phyloP scores from a whole-genome alignment of 805 yeast species.

The Kazachstania psychrophila region DNA sequence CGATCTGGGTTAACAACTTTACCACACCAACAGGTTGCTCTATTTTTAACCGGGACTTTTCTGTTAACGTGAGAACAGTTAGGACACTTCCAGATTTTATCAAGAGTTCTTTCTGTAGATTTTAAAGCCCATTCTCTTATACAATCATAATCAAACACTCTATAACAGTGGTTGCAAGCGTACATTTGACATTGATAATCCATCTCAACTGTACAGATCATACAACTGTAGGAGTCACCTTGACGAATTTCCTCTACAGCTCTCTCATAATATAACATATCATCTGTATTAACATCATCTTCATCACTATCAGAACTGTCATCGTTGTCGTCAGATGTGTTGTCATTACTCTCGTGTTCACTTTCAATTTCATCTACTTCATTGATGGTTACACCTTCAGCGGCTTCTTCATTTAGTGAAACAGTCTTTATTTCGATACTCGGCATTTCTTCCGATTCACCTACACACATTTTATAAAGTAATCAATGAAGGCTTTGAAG shows the following conservation, averaged over 20 bases:
- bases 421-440: too few species aligned
- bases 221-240: slow-evolving; percentile 67
- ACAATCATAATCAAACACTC: slow-evolving; percentile 83
- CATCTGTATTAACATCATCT: slow-evolving; percentile 8
- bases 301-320: slow-evolving; percentile 7
- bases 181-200: slow-evolving; percentile 59
- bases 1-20: slow-evolving; percentile 56
- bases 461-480: too few species aligned
- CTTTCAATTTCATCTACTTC: too few species aligned
- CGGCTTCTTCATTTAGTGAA: too few species aligned
- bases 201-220: slow-evolving; percentile 81
- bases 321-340: too few species aligned
- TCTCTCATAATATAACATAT: slow-evolving; percentile 26
- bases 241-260: slow-evolving; percentile 25
- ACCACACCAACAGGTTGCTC: slow-evolving; percentile 75
- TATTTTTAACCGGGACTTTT: slow-evolving; percentile 46
- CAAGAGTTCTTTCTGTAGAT: slow-evolving; percentile 55
- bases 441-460: too few species aligned
- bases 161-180: slow-evolving; percentile 67
- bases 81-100: slow-evolving; percentile 78
- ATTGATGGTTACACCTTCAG: too few species aligned
- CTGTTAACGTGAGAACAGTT: slow-evolving; percentile 40
- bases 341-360: too few species aligned
- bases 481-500: too few species aligned
- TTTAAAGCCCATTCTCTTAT: slow-evolving; percentile 77